A percentile compares a stretch with the other conserved stretches of the same genome.
Conservation (phyloP, 768 basidiomycete genomes). For the Sarcomyxa edulis region DNA sequence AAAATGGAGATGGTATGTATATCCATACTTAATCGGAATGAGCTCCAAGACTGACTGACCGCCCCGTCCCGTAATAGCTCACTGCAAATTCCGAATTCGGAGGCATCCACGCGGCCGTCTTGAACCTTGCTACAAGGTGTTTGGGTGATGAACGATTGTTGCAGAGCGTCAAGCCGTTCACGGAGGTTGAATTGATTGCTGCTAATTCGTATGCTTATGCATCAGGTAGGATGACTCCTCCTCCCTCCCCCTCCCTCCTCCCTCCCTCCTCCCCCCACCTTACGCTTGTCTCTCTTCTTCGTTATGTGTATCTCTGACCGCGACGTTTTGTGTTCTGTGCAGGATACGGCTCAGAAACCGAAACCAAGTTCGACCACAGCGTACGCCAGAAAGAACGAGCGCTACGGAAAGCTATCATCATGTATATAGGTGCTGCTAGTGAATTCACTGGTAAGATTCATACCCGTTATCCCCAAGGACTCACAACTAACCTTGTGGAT, state of each 20-base stretch:
- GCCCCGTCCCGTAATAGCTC: too few relatives aligned
- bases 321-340: background rate
- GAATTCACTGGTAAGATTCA: slow-evolving; percentile 55
- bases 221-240: slow-evolving; percentile 38
- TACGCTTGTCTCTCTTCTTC: too few relatives aligned
- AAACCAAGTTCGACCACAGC: slow-evolving; percentile 54
- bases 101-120: slow-evolving; percentile 73
- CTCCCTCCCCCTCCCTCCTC: background rate
- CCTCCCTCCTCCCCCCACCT: too few relatives aligned
- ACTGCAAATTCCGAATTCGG: slow-evolving; percentile 80
- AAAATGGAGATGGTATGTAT: slow-evolving; percentile 73
- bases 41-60: too few relatives aligned
- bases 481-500: background rate
- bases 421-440: slow-evolving; percentile 67
- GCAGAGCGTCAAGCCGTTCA: slow-evolving; percentile 52
- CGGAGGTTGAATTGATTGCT: slow-evolving; percentile 58
- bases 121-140: slow-evolving; percentile 68
- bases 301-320: too few relatives aligned
- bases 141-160: slow-evolving; percentile 58
- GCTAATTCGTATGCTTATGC: slow-evolving; percentile 47
- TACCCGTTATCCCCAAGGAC: background rate
- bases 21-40: background rate
- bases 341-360: slow-evolving; percentile 51
- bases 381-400: slow-evolving; percentile 52
- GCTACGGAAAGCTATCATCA: slow-evolving; percentile 55